These are phyloP conservation scores for Penicillium bovifimosum DNA, from an alignment of 495 filamentous ascomycete genomes.

Conservation along the genomic window DNA sequence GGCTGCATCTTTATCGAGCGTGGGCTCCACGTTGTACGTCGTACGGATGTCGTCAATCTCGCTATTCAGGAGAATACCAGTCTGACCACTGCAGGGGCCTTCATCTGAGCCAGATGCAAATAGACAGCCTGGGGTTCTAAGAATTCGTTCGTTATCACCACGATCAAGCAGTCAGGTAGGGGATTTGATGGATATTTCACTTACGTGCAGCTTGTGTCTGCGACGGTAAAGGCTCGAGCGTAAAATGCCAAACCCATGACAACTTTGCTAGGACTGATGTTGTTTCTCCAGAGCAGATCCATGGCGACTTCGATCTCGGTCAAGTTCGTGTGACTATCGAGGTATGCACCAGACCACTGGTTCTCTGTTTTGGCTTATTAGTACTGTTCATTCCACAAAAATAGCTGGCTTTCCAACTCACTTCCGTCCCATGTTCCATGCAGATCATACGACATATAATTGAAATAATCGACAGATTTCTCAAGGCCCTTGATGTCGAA, in stretches of 20 bases:
- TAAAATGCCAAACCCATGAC: slow-evolving; percentile 43
- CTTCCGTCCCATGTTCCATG: slow-evolving; percentile 33
- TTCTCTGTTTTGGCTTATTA: too few relatives aligned
- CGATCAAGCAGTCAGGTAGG: too few relatives aligned
- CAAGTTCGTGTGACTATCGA: slow-evolving; percentile 34
- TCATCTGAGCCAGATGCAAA: slow-evolving; percentile 15
- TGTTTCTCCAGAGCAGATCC: slow-evolving; percentile 36
- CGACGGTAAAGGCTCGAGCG: slow-evolving; percentile 34
- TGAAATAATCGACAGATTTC: slow-evolving; percentile 43
- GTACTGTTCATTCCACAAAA: too few relatives aligned
- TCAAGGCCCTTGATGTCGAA: slow-evolving; percentile 36
- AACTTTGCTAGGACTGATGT: slow-evolving; percentile 28
- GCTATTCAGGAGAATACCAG: slow-evolving; percentile 14
- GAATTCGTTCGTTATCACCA: too few relatives aligned
- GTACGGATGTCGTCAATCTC: slow-evolving; percentile 21
- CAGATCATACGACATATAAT: slow-evolving; percentile 47
- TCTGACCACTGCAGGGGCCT: slow-evolving; percentile 33
- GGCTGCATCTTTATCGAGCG: slow-evolving; percentile 13
- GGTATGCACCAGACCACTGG: slow-evolving; percentile 14
- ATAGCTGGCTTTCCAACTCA: too few relatives aligned
- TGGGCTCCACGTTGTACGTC: slow-evolving; percentile 3
- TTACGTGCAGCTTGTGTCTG: slow-evolving; percentile 29
- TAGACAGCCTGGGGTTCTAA: slow-evolving; percentile 15
- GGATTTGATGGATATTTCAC: too few relatives aligned
- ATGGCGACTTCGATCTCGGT: slow-evolving; percentile 33